Conservation (phyloP, 2,329 filamentous ascomycete species). For the Onygena corvina region DNA sequence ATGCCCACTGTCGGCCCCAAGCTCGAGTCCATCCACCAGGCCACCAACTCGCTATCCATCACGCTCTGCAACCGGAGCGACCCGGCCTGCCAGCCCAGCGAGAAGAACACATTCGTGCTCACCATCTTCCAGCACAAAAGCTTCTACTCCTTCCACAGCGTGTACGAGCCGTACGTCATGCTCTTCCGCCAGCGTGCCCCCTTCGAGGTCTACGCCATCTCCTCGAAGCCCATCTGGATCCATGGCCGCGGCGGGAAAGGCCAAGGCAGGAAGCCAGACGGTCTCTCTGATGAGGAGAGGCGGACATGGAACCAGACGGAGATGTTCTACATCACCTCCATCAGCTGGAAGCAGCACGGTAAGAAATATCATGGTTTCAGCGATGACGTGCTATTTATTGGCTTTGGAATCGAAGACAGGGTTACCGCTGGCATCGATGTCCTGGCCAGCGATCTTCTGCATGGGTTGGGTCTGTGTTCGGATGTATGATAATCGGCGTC, state of each 20-base stretch:
- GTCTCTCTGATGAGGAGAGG: constrained; percentile 6
- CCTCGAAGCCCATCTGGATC: constrained; percentile 44
- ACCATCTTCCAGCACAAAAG: constrained; percentile 46
- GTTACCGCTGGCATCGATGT: constrained; percentile 42
- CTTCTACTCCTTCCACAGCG: constrained; percentile 37
- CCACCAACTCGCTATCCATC: constrained; percentile 47
- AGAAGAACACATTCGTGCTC: constrained; percentile 44
- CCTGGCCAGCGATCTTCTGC: constrained; percentile 38
- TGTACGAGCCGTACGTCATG: constrained; percentile 47
- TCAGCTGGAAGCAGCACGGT: constrained; percentile 42
- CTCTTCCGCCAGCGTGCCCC: constrained; percentile 39
- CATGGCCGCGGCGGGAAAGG: constrained; percentile 33
- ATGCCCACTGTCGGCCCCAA: constrained; percentile 31
- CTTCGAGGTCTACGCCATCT: constrained; percentile 42
- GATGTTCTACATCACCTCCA: constrained; percentile 48
- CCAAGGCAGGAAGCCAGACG: constrained; percentile 19
- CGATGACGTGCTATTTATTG: constrained; percentile 45
- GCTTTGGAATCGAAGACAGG: constrained; percentile 46
- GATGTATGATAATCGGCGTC: constrained; percentile 3
- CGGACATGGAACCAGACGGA: constrained; percentile 31
- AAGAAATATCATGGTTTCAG: constrained; percentile 45
- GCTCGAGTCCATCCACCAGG: constrained; percentile 44
- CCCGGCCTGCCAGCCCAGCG: constrained; percentile 30
- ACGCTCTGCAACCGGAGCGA: constrained; percentile 44
- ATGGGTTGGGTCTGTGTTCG: constrained; percentile 25